Evolutionary conservation across 371 early-diverging fungal species (phyloP).

Genomic region (Syncephalastrum racemosum): DNA sequence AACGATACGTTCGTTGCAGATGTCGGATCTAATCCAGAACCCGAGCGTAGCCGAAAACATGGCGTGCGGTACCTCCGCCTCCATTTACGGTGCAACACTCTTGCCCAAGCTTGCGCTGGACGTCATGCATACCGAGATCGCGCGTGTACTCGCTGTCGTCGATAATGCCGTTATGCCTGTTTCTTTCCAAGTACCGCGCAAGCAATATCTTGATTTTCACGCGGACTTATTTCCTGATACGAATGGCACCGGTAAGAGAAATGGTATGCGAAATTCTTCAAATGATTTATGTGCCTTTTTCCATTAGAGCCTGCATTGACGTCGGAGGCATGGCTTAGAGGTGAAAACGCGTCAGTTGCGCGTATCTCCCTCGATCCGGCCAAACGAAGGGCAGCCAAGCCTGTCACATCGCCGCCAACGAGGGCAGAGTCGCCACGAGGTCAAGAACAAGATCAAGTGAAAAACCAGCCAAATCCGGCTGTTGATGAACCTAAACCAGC

Average conservation of each 20-base stretch:
- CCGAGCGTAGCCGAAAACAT: slow-evolving; percentile 54
- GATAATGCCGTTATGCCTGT: slow-evolving; percentile 65
- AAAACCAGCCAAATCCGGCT: neutral
- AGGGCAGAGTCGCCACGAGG: slow-evolving; percentile 5
- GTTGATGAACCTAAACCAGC: neutral
- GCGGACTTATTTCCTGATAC: slow-evolving; percentile 80
- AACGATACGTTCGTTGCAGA: slow-evolving; percentile 64
- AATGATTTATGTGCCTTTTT: neutral
- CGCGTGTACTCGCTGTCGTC: slow-evolving; percentile 58
- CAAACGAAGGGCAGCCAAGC: slow-evolving; percentile 6
- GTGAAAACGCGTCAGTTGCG: slow-evolving; percentile 50
- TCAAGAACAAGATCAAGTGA: slow-evolving; percentile 1
- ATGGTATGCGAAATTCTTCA: neutral
- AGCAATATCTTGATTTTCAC: slow-evolving; percentile 76
- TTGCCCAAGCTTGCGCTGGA: slow-evolving; percentile 69
- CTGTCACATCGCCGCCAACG: neutral
- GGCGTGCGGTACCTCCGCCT: slow-evolving; percentile 41
- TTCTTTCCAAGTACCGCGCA: slow-evolving; percentile 65
- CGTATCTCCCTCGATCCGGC: slow-evolving; percentile 65
- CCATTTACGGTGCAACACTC: slow-evolving; percentile 59
- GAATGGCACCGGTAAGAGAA: slow-evolving; percentile 37
- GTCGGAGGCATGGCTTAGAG: slow-evolving; percentile 59
- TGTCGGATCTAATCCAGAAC: slow-evolving; percentile 29
- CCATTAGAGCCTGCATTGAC: slow-evolving; percentile 45
- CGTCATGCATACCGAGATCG: slow-evolving; percentile 80